phyloP scores from a whole-genome alignment of 345 rosid species.

The Cardiospermum halicacabum region DNA sequence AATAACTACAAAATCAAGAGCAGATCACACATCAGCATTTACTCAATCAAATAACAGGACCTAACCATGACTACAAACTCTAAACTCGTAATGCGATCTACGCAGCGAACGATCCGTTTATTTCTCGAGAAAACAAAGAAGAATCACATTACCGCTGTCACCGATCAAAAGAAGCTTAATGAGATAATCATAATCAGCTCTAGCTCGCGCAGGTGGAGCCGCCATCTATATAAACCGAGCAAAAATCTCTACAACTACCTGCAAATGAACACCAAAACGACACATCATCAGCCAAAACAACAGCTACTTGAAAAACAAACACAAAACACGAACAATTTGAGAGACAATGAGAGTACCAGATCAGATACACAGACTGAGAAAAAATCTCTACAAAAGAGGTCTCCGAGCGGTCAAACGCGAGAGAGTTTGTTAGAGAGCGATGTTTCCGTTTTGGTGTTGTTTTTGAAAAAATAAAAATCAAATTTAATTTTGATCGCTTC shows the following conservation, averaged over 20 bases:
- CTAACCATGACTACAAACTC: background rate
- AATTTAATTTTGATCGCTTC: slow-evolving; percentile 8
- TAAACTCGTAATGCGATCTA: slow-evolving; percentile 9
- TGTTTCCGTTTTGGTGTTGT: background rate
- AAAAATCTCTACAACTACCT: background rate
- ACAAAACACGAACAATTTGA: background rate
- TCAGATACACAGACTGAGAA: background rate
- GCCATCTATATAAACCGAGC: slow-evolving; percentile 40
- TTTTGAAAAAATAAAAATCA: background rate
- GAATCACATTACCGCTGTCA: slow-evolving; percentile 50
- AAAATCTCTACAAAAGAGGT: background rate
- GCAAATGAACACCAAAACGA: slow-evolving; percentile 11
- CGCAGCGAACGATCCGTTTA: background rate
- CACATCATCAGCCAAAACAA: slow-evolving; percentile 10
- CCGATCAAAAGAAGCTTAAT: slow-evolving; percentile 78
- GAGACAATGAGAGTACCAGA: slow-evolving; percentile 4
- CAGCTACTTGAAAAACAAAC: background rate
- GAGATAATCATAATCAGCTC: slow-evolving; percentile 77
- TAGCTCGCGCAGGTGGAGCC: slow-evolving; percentile 75
- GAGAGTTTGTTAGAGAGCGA: background rate
- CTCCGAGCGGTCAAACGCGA: slow-evolving; percentile 1
- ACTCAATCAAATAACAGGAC: too few species aligned
- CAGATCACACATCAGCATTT: too few species aligned
- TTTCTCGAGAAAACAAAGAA: background rate
- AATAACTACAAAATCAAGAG: background rate